Evolutionary conservation across 2,329 filamentous ascomycete genomes (phyloP).

Genomic region (Diaporthe sp.): DNA sequence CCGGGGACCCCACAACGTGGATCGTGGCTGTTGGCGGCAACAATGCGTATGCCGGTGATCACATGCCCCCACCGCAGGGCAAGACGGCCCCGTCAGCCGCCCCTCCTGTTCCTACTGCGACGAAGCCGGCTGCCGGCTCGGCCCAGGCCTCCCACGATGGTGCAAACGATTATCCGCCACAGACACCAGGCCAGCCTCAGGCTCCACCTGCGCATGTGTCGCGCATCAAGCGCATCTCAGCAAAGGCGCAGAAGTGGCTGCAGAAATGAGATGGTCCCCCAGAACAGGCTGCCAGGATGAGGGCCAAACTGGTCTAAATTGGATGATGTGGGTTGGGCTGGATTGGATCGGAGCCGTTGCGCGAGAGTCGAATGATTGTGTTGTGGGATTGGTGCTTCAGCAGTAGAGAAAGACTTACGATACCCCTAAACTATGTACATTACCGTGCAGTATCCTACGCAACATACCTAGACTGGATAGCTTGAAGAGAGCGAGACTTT

Average conservation of each 20-base stretch:
- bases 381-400: conserved; percentile 1
- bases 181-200: background rate
- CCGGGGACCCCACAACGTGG: conserved; percentile 62
- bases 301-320: no score
- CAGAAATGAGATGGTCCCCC: background rate
- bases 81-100: background rate
- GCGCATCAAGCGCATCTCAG: conserved; percentile 30
- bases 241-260: conserved; percentile 40
- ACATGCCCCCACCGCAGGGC: conserved; percentile 6
- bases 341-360: background rate
- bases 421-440: background rate
- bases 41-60: conserved; percentile 47
- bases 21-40: conserved; percentile 65
- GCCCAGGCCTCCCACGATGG: conserved; percentile 2
- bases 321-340: background rate
- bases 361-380: background rate
- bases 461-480: background rate
- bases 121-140: conserved; percentile 4
- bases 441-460: background rate
- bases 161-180: background rate
- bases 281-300: background rate
- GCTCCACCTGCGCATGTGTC: conserved; percentile 15
- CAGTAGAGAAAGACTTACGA: background rate
- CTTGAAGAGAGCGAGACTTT: background rate
- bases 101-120: conserved; percentile 10